Evolutionary conservation across 768 basidiomycete species (phyloP), one percentile per base, ranked within the genome.

Genomic region (Lanmaoa pseudosensibilis): DNA sequence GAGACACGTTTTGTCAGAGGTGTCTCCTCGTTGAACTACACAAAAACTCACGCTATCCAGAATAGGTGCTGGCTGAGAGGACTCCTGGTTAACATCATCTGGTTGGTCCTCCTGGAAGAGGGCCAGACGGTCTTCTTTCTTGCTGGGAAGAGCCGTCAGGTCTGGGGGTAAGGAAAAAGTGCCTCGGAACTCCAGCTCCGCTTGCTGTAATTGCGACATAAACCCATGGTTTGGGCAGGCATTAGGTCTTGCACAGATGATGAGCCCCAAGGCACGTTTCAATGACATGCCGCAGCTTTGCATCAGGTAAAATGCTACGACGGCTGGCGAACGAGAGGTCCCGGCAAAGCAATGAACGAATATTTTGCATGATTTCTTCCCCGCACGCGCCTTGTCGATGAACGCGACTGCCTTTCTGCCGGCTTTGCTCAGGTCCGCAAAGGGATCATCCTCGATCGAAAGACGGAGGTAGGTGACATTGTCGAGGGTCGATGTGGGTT

Each of bases 151-250:
- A 32, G 47, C 21, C 3, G 0, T 13, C 23, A 61, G 4, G n/a
- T n/a, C 9, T 1, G 33, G 21, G 1, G 44, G 43, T 9, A 57
- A 36, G 3, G 52, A 60, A 34, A 25, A 54, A 3, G 12, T 27
- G 0, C 51, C 58, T 19, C 58, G 51, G 0, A 27, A n/a, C 30
- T 49, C 38, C 3, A 55, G 3, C 44, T 60, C 58, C 1, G 5
- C n/a, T 16, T 55, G 3, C 43, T 37, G 46, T 11, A 60, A 32
- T 15, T 33, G 52, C n/a, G 12, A 10, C 0, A 60, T 0, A 10
- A 61, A 61, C 21, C 59, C 52, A n/a, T 47, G 11, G 11, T 59
- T 59, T 15, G 46, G 58, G 41, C 58, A 44, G 0, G 51, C 58
- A 3, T 23, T 38, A 6, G 51, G 58, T 36, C 58, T 37, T 6